Base-by-base conservation (phyloP, 495 filamentous ascomycete genomes). In the Physcia stellaris region DNA sequence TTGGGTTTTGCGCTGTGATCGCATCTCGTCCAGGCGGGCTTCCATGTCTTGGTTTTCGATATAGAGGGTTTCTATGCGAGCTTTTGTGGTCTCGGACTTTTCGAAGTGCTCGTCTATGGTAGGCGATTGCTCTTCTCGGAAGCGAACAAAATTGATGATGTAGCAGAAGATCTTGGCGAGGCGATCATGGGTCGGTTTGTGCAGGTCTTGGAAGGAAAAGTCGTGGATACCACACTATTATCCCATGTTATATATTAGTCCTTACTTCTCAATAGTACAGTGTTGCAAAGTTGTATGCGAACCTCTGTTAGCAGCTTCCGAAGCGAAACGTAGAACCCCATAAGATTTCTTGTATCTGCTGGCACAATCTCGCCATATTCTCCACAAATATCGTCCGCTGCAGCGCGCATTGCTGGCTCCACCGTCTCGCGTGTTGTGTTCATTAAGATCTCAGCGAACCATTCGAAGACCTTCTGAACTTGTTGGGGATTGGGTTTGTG, bases 101-200 rank as follows among this genome's bases (percentile, higher is more conserved):
- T 92, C 86, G 63, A 86, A 88, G 57, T 96, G 83, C 53, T 87
- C 79, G 47, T 90, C 84, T 33, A 95, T 94, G 2, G 85, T 71
- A 11, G 64, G 59, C 5, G 80, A 83, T 60, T 94, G 86, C 39
- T 77, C 83, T 61, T 94, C 87, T 44, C 92, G 82, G 61, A 95
- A 98, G 34, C 90, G 74, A 35, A 94, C 86, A 59, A 98, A 98
- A 60, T 98, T 98, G 60, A 98, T 96, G 37, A 96, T 67, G 53
- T 94, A 95, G 20, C 81, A 88, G 51, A 96, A 86, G 42, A 95
- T 86, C 59, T 83, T 86, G 42, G 83, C 78, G 4, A 98, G 71
- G 37, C 90, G 79, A 37, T 78, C 78, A 51, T 84, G 81, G 10
- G 85, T 92, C 18, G 90, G 90, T 59, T 79, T 83, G 45, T 83